These are phyloP conservation scores for Fomitopsis palustris DNA, from an alignment of 1,284 basidiomycete species.

Conservation along the genomic window DNA sequence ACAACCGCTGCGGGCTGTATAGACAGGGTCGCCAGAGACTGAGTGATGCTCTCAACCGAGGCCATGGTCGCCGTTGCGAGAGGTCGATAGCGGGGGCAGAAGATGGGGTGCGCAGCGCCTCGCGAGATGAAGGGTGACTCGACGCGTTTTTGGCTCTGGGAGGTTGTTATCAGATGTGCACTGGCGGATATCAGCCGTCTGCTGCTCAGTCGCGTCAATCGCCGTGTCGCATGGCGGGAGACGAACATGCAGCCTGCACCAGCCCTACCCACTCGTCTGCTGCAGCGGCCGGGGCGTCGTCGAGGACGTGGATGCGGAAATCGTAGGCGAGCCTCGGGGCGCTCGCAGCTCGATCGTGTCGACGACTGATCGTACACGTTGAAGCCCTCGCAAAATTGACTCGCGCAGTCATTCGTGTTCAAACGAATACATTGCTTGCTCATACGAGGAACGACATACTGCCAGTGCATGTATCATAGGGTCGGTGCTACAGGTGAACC, in stretches of 20 bases:
- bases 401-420: not conserved
- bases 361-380: not conserved
- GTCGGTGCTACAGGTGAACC: not conserved
- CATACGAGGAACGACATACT: not conserved
- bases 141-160: conserved; percentile 21
- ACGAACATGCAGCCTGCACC: not conserved
- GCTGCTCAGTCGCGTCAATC: not conserved
- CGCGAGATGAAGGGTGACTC: conserved; percentile 26
- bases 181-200: not conserved
- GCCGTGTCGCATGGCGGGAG: not conserved
- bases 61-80: conserved; percentile 25
- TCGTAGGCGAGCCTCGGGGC: not conserved
- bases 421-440: not conserved
- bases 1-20: conserved; percentile 51
- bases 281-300: not conserved
- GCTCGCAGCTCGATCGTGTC: not conserved
- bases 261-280: not conserved
- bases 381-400: not conserved
- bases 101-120: conserved; percentile 14
- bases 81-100: conserved; percentile 7
- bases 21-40: conserved; percentile 47
- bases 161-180: conserved; percentile 32
- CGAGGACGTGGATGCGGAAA: not conserved
- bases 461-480: not conserved
- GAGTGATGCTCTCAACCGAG: conserved; percentile 26